These are phyloP conservation scores for Cnidoscolus chayamansa DNA, from an alignment of 441 rosid species.

Conservation along the genomic window DNA sequence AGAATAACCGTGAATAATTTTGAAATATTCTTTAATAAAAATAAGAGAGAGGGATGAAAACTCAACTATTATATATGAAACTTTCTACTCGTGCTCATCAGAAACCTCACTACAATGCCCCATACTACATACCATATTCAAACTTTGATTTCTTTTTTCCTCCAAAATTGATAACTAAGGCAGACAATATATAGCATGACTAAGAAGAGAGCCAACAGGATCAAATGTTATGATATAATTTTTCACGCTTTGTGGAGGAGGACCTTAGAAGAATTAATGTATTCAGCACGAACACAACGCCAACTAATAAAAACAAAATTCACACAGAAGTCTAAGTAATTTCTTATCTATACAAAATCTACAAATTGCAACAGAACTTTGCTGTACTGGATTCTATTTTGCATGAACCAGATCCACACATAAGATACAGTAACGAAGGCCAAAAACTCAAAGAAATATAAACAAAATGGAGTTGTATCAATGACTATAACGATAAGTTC, in stretches of 20 bases:
- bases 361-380: neutral
- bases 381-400: neutral
- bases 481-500: no score
- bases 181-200: neutral
- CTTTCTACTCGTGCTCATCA: constrained; percentile 1
- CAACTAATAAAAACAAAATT: neutral
- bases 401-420: neutral
- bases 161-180: neutral
- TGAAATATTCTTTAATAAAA: neutral
- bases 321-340: neutral
- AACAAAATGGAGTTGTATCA: neutral
- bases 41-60: neutral
- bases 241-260: neutral
- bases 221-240: neutral
- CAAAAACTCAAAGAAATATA: neutral
- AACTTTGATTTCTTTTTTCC: neutral
- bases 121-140: neutral
- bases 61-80: neutral
- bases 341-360: neutral
- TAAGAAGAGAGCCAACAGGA: neutral
- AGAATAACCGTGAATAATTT: neutral
- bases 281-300: neutral
- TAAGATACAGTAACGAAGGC: neutral
- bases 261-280: neutral
- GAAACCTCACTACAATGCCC: neutral